Conservation (phyloP, 805 yeast genomes). For the Metschnikowia aberdeeniae region DNA sequence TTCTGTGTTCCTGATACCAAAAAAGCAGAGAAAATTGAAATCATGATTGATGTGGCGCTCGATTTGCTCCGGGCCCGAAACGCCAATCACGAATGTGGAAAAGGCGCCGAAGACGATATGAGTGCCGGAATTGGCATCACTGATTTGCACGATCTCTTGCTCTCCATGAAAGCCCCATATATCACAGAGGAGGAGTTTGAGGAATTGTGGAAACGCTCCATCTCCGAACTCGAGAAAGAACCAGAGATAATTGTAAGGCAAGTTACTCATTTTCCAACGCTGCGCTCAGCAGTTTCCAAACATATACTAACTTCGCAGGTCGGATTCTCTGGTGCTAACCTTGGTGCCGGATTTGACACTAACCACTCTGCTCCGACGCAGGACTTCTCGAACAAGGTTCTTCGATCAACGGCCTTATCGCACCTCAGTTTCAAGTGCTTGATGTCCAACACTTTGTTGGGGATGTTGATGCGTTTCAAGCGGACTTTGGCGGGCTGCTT, state of each 20-base stretch:
- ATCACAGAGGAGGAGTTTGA: constrained; percentile 63
- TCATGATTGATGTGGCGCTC: constrained; percentile 62
- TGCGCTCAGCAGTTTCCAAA: not conserved
- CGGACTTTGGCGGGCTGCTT: constrained; percentile 13
- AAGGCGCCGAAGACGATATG: constrained; percentile 34
- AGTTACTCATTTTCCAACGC: constrained; percentile 34
- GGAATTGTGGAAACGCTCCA: constrained; percentile 67
- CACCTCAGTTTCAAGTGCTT: constrained; percentile 57
- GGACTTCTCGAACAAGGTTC: constrained; percentile 46
- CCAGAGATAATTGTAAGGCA: constrained; percentile 78
- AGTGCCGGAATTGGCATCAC: constrained; percentile 49
- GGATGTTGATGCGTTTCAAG: constrained; percentile 28
- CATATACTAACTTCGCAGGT: constrained; percentile 28
- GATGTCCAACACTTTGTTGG: constrained; percentile 48
- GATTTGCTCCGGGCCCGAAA: constrained; percentile 63
- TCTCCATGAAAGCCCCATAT: constrained; percentile 42
- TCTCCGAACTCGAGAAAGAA: constrained; percentile 56
- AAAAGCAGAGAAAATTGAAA: constrained; percentile 61
- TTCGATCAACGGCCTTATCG: constrained; percentile 71
- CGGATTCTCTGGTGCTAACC: constrained; percentile 18
- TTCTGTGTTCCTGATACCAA: constrained; percentile 71
- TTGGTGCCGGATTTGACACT: constrained; percentile 25
- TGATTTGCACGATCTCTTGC: constrained; percentile 52
- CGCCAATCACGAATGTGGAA: constrained; percentile 62
- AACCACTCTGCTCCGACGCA: constrained; percentile 38